Percentiles rank a stretch among this genome's conserved stretches.
Evolutionary conservation across 768 basidiomycete species (phyloP).

Genomic region (Postia placenta): DNA sequence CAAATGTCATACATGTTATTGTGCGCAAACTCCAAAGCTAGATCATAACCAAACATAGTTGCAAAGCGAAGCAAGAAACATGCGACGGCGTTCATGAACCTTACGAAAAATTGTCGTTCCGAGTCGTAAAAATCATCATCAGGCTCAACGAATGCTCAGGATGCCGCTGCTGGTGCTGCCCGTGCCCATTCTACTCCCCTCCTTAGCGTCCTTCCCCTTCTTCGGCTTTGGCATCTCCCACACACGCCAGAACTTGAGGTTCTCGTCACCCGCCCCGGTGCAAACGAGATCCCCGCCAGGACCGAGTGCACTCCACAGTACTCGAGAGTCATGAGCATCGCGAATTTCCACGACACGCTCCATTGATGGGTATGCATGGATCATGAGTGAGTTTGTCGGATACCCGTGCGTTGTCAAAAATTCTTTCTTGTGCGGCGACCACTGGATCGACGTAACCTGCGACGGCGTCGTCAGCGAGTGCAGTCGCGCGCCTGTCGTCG

Average conservation of each 20-base stretch:
- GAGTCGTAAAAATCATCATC: no score
- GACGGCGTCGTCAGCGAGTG: slow-evolving; percentile 83
- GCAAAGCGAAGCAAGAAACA: no score
- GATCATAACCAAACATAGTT: no score
- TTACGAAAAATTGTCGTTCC: no score
- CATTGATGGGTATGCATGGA: slow-evolving; percentile 83
- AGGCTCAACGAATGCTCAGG: slow-evolving; percentile 17
- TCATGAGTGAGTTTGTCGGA: slow-evolving; percentile 78
- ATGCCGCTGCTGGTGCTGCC: slow-evolving; percentile 21
- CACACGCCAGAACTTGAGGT: slow-evolving; percentile 92
- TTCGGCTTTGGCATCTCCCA: slow-evolving; percentile 61
- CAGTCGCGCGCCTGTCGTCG: slow-evolving; percentile 85
- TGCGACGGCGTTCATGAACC: no score
- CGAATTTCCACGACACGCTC: slow-evolving; percentile 79
- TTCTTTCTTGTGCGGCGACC: slow-evolving; percentile 84
- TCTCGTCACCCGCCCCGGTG: slow-evolving; percentile 93
- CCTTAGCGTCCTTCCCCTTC: slow-evolving; percentile 42
- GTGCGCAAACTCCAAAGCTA: no score
- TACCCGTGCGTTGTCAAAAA: slow-evolving; percentile 91
- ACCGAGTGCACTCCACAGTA: slow-evolving; percentile 78
- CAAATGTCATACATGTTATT: no score
- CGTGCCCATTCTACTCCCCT: slow-evolving; percentile 23
- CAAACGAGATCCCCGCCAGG: slow-evolving; percentile 90
- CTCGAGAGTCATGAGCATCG: slow-evolving; percentile 89
- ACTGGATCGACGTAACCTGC: slow-evolving; percentile 89